Conservation (phyloP, 2,329 filamentous ascomycete species). For the Penicillium decumbens region DNA sequence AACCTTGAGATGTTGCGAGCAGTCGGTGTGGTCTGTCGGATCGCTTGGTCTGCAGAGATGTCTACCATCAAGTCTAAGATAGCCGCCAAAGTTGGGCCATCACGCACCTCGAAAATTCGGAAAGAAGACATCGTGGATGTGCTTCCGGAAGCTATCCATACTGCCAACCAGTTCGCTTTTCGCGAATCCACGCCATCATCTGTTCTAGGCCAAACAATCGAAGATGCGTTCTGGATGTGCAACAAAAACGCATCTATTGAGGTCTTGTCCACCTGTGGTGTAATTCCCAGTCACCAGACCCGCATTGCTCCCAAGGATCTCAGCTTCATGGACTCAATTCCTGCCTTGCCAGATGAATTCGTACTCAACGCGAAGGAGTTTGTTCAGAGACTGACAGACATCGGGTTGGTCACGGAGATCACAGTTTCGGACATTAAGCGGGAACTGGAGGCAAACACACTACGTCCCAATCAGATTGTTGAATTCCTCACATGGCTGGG, state of each 20-base stretch:
- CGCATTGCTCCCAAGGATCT: slow-evolving; percentile 67
- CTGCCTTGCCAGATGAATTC: slow-evolving; percentile 74
- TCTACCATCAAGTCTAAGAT: slow-evolving; percentile 63
- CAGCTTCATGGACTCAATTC: slow-evolving; percentile 82
- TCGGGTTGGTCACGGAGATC: slow-evolving; percentile 80
- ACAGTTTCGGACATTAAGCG: slow-evolving; percentile 79
- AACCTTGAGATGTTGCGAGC: slow-evolving; percentile 89
- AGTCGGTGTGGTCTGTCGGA: slow-evolving; percentile 80
- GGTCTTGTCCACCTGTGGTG: slow-evolving; percentile 79
- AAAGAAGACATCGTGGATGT: slow-evolving; percentile 62
- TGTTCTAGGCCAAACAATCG: slow-evolving; percentile 78
- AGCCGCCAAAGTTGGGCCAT: slow-evolving; percentile 32
- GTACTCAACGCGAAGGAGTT: slow-evolving; percentile 65
- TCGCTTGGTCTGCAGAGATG: slow-evolving; percentile 89
- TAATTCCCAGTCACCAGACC: slow-evolving; percentile 77
- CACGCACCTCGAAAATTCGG: slow-evolving; percentile 50
- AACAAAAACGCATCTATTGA: slow-evolving; percentile 79
- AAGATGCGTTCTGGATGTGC: slow-evolving; percentile 94
- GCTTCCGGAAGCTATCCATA: slow-evolving; percentile 74
- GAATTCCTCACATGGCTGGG: slow-evolving; percentile 83
- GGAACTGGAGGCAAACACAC: slow-evolving; percentile 75
- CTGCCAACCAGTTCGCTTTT: slow-evolving; percentile 82
- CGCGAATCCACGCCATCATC: slow-evolving; percentile 83
- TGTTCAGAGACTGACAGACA: slow-evolving; percentile 73
- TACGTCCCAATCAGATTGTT: slow-evolving; percentile 70